These are phyloP conservation scores for Herpetospermum pedunculosum DNA, from an alignment of 306 rosid genomes.

Conservation along the genomic window DNA sequence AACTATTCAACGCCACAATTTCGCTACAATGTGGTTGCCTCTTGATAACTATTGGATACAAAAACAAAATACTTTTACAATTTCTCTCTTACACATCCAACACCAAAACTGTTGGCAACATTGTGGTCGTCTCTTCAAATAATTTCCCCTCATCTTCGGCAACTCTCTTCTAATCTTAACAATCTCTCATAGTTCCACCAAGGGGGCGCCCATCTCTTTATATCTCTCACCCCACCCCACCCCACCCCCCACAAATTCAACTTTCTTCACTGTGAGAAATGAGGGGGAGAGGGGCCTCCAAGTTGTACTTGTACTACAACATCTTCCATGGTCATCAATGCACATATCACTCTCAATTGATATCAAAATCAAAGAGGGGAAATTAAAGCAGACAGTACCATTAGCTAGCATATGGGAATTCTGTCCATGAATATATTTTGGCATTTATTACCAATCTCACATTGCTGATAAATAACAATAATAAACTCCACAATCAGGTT, in stretches of 20 bases:
- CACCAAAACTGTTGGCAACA: too few relatives aligned
- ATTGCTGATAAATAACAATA: conserved; percentile 46
- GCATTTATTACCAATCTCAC: conserved; percentile 68
- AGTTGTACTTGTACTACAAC: conserved; percentile 37
- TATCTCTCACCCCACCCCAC: background rate
- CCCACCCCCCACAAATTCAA: background rate
- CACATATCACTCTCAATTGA: conserved; percentile 24
- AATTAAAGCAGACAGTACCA: background rate
- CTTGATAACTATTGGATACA: too few relatives aligned
- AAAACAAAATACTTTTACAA: too few relatives aligned
- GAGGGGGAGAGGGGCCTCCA: conserved; percentile 14
- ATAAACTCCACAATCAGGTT: conserved; percentile 61
- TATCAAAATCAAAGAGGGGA: conserved; percentile 2
- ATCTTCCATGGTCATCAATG: conserved; percentile 45
- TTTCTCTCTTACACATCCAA: too few relatives aligned
- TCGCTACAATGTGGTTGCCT: too few relatives aligned
- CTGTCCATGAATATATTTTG: background rate
- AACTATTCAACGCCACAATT: too few relatives aligned
- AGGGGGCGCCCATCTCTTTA: too few relatives aligned
- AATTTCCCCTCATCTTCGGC: too few relatives aligned
- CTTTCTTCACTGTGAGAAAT: conserved; percentile 1
- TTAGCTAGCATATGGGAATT: conserved; percentile 3
- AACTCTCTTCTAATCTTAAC: background rate
- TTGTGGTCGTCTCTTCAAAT: too few relatives aligned
- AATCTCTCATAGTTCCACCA: too few relatives aligned